A percentile compares a stretch with the other conserved stretches of the same genome.
These are phyloP conservation scores for Oleoguttula mirabilis DNA, from an alignment of 495 filamentous ascomycete genomes.

Conservation along the genomic window DNA sequence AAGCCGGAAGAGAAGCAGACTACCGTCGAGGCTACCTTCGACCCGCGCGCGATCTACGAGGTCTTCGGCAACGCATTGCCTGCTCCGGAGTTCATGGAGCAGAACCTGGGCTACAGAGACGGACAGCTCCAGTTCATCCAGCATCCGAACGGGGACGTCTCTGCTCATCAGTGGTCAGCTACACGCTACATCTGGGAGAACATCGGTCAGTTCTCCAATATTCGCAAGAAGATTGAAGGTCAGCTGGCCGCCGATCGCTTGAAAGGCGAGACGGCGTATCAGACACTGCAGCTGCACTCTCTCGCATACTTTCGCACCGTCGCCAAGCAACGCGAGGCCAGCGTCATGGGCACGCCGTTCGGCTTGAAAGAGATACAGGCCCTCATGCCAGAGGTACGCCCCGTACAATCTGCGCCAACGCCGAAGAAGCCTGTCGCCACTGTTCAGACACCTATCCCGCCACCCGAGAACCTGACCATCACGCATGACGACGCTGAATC, in stretches of 20 bases:
- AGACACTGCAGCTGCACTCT: conserved; percentile 22
- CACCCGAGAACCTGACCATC: background rate
- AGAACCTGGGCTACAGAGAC: conserved; percentile 20
- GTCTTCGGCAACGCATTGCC: conserved; percentile 27
- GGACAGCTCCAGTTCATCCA: conserved; percentile 28
- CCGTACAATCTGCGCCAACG: background rate
- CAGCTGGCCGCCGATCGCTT: conserved; percentile 26
- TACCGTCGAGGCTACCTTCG: conserved; percentile 16
- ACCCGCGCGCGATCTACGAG: conserved; percentile 15
- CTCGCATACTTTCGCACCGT: conserved; percentile 28
- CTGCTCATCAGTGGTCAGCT: conserved; percentile 30
- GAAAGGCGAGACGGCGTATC: conserved; percentile 21
- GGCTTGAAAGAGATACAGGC: conserved; percentile 16
- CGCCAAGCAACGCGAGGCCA: conserved; percentile 25
- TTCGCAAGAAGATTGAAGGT: conserved; percentile 28
- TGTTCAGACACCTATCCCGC: background rate
- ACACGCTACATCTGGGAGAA: conserved; percentile 25
- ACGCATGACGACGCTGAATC: no score
- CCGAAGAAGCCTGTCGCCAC: background rate
- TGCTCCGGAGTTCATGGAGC: conserved; percentile 23
- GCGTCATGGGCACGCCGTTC: conserved; percentile 13
- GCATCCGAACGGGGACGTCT: conserved; percentile 30
- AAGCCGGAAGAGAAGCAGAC: conserved; percentile 17
- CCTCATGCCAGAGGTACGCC: conserved; percentile 4
- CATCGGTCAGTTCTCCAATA: conserved; percentile 29